Percentiles rank a stretch among this genome's conserved stretches.
Conservation (phyloP, 805 yeast species). For the Kluyveromyces dobzhanskii region DNA sequence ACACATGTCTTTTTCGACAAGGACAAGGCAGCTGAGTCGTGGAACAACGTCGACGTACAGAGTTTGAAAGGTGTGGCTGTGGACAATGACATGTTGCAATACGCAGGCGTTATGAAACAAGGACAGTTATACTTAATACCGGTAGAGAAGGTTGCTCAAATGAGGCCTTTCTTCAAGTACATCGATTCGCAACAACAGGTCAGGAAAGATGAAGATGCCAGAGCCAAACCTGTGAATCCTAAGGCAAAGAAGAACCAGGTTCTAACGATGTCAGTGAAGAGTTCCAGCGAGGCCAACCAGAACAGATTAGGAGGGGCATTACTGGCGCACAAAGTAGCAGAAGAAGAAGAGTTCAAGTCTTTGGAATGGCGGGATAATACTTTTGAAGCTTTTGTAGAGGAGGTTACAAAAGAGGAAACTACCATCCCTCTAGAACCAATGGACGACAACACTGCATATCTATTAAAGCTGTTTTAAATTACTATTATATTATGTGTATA, state of each 20-base stretch:
- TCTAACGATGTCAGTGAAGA: constrained; percentile 70
- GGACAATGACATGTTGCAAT: constrained; percentile 40
- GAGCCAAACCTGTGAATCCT: constrained; percentile 32
- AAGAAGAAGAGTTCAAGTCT: constrained; percentile 44
- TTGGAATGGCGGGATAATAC: constrained; percentile 40
- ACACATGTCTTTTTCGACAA: constrained; percentile 60
- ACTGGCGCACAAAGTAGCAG: constrained; percentile 51
- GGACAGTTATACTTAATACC: constrained; percentile 57
- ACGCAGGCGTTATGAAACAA: constrained; percentile 36
- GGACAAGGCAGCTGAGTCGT: constrained; percentile 46
- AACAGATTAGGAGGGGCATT: constrained; percentile 63
- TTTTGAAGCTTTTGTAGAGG: constrained; percentile 23
- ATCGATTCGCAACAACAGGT: constrained; percentile 52
- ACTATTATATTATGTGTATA: constrained; percentile 1
- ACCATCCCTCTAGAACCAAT: constrained; percentile 19
- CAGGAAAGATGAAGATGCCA: constrained; percentile 36
- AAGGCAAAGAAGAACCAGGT: constrained; percentile 44
- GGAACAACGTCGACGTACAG: constrained; percentile 57
- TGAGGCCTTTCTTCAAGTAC: constrained; percentile 75
- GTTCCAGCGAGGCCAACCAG: constrained; percentile 47
- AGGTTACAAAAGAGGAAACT: constrained; percentile 16
- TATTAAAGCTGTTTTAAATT: constrained; percentile 17
- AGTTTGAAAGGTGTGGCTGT: constrained; percentile 63
- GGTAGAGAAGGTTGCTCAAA: constrained; percentile 59
- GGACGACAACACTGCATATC: constrained; percentile 20